A percentile compares a stretch with the other conserved stretches of the same genome.
Evolutionary conservation across 1,139 yeast species (phyloP).

Genomic region (Casaregolazyma suthepensis): DNA sequence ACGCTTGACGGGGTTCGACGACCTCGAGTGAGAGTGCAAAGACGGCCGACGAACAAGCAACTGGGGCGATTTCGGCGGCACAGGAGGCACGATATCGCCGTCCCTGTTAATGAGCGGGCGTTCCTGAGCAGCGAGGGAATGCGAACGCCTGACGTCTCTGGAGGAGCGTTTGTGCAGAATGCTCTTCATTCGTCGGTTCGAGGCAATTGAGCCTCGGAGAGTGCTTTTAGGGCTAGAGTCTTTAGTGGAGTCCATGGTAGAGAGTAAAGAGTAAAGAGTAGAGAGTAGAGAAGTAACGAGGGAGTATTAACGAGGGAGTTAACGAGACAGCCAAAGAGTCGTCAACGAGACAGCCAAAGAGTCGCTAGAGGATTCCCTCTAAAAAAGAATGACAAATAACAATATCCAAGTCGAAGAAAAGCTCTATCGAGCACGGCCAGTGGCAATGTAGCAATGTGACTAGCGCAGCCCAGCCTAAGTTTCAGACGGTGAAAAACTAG

Average conservation of each 20-base stretch:
- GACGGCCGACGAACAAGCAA: slow-evolving; percentile 23
- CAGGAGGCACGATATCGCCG: slow-evolving; percentile 10
- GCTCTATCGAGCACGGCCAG: neutral
- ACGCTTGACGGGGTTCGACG: slow-evolving; percentile 18
- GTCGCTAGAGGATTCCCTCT: too few relatives aligned
- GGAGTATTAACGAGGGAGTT: neutral
- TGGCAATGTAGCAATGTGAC: neutral
- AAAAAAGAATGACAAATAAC: neutral
- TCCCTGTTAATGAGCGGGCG: slow-evolving; percentile 1
- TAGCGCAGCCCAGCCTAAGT: neutral
- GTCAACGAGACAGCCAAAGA: neutral
- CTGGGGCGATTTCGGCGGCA: slow-evolving; percentile 13
- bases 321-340: neutral
- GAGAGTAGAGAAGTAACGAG: neutral
- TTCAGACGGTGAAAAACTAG: neutral
- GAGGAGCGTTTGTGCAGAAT: slow-evolving; percentile 1
- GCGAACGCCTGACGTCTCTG: neutral
- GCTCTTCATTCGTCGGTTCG: slow-evolving; percentile 6
- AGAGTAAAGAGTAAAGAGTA: neutral
- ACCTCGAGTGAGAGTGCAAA: slow-evolving; percentile 7
- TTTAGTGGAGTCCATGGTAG: neutral
- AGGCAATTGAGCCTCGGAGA: neutral
- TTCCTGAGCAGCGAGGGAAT: slow-evolving; percentile 1
- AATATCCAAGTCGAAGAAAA: neutral
- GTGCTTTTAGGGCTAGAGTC: neutral